Percentiles rank a stretch among this genome's conserved stretches.
These are phyloP conservation scores for Tuber calosporum DNA, from an alignment of 495 filamentous ascomycete species.

Conservation along the genomic window DNA sequence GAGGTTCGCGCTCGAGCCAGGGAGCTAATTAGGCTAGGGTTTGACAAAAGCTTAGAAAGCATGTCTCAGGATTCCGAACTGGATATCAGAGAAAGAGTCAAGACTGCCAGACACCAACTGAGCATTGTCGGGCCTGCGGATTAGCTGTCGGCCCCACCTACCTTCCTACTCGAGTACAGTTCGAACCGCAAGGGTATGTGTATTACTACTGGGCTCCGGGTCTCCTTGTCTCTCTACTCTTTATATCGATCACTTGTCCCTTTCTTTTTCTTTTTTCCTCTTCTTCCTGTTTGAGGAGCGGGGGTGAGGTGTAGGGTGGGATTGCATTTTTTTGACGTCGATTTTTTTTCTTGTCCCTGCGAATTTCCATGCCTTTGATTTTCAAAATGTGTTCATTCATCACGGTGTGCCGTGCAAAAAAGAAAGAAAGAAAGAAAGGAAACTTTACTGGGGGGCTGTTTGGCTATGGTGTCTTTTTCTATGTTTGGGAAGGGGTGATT, in stretches of 20 bases:
- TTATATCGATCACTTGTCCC: not conserved
- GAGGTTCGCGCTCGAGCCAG: constrained; percentile 57
- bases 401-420: not conserved
- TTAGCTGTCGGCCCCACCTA: not conserved
- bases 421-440: not conserved
- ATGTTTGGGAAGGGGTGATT: constrained; percentile 24
- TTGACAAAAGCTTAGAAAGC: constrained; percentile 57
- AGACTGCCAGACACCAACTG: constrained; percentile 61
- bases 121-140: constrained; percentile 16
- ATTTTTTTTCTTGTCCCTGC: not conserved
- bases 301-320: not conserved
- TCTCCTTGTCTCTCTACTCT: not conserved
- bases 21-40: constrained; percentile 64
- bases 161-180: too few relatives aligned
- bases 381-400: not conserved
- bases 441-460: not conserved
- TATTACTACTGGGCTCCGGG: not conserved
- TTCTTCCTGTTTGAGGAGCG: not conserved
- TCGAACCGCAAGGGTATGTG: not conserved
- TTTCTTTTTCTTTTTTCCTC: not conserved
- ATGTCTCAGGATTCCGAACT: constrained; percentile 68
- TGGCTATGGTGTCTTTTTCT: constrained; percentile 13
- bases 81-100: constrained; percentile 76
- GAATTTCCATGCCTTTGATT: not conserved
- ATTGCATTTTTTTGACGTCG: not conserved